Evolutionary conservation across 2,329 filamentous ascomycete species (phyloP), one percentile per base, ranked within the genome.

Genomic region (Pezicula rhizophila): DNA sequence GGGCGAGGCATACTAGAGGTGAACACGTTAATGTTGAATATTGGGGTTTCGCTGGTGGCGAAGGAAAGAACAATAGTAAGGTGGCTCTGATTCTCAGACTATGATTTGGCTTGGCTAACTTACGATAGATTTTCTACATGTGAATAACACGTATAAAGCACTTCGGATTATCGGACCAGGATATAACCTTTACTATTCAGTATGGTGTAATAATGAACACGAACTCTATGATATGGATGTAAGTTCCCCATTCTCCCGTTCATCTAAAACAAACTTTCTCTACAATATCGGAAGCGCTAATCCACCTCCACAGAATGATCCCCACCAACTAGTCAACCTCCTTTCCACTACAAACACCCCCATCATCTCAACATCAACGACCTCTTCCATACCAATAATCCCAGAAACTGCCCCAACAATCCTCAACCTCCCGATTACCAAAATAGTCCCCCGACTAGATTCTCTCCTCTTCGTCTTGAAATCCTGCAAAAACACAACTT

Each of bases 181-280:
- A 2, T 85, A 85, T 57, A 78, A 75, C 56, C 60, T 85, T 5
- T 79, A 80, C 52, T 87, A 87, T 57, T 75, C 79, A 0, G 78
- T 85, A 0, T 87, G 82, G 81, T 87, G 84, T 57, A 83, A 66
- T 14, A 78, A 79, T 41, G 81, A 85, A 57, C 76, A 78, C 44
- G 81, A 87, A 61, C 70, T 84, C 1, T 87, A 85, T 60, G 73
- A 85, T 51, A 59, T 83, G 45, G 74, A 70, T 60, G 79, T 77
- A 60, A 53, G 66, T 58, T 23, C 23, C 20, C 18, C 33, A 3
- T 18, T 5, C n/a, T 18, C 20, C 38, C 44, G 23, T 18, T 18
- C 40, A 23, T 47, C 28, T 4, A 14, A 18, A 14, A 18, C 18
- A 18, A 3, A 23, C 33, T 34, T 20, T 40, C 12, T 39, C 14